A percentile compares a stretch with the other conserved stretches of the same genome.
These are phyloP conservation scores for Chenopodium album DNA, from an alignment of 148 eudicot species.

Conservation along the genomic window DNA sequence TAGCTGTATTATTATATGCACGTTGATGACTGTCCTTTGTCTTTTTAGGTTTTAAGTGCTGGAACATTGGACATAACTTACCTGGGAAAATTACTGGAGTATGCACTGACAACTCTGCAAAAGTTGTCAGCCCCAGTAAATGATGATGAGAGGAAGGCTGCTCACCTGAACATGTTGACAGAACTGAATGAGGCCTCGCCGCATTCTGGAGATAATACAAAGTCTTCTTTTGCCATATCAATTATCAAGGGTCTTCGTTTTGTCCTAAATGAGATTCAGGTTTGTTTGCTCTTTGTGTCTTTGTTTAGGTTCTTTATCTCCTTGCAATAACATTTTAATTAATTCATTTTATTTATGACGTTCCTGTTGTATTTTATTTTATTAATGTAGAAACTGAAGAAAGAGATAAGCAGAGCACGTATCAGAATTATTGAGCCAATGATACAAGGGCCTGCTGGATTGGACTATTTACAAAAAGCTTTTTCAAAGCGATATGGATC, in stretches of 20 bases:
- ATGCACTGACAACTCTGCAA: constrained; percentile 62
- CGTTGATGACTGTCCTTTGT: constrained; percentile 9
- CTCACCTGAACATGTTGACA: constrained; percentile 53
- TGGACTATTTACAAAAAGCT: constrained; percentile 64
- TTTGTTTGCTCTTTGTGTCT: constrained; percentile 21
- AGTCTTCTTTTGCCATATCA: constrained; percentile 48
- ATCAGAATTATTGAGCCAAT: constrained; percentile 75
- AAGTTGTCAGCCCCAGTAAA: constrained; percentile 86
- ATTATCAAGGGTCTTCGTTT: constrained; percentile 82
- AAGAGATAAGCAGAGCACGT: constrained; percentile 84
- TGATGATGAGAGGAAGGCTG: constrained; percentile 61
- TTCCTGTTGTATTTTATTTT: not conserved
- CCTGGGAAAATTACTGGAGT: constrained; percentile 73
- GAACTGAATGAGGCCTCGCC: constrained; percentile 67
- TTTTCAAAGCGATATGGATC: constrained; percentile 61
- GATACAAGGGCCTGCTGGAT: constrained; percentile 78
- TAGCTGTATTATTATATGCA: not conserved
- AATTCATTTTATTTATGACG: not conserved
- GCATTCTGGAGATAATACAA: constrained; percentile 39
- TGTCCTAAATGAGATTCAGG: constrained; percentile 85
- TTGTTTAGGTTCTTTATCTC: not conserved
- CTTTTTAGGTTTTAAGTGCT: constrained; percentile 53
- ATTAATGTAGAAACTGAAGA: constrained; percentile 55
- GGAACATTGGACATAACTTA: constrained; percentile 67
- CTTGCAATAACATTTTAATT: not conserved